phyloP scores from a whole-genome alignment of 2,329 filamentous ascomycete species.

The Calonectria hawksworthii region DNA sequence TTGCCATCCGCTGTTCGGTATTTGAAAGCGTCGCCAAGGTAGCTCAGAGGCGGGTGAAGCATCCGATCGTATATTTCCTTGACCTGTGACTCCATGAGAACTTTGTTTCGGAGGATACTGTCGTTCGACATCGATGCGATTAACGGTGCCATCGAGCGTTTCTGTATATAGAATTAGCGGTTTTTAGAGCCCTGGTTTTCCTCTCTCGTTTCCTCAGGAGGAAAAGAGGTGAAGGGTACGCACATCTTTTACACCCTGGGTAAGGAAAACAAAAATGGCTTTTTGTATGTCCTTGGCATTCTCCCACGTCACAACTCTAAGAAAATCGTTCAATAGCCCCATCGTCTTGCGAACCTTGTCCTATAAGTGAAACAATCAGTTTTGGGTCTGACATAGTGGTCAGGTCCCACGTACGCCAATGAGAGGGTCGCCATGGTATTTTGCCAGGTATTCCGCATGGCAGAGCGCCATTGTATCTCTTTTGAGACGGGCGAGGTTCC shows the following conservation, averaged over 20 bases:
- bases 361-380: not conserved
- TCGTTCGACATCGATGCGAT: not conserved
- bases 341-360: not conserved
- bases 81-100: constrained; percentile 15
- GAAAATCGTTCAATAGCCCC: not conserved
- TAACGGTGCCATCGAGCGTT: not conserved
- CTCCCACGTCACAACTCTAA: not conserved
- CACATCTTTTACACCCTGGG: not conserved
- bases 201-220: not conserved
- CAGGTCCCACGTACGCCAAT: not conserved
- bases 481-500: not conserved
- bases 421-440: not conserved
- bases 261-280: not conserved
- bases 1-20: constrained; percentile 48
- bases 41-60: constrained; percentile 40
- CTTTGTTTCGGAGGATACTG: not conserved
- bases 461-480: not conserved
- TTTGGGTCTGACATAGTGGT: no score
- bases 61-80: constrained; percentile 39
- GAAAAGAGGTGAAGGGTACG: not conserved
- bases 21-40: constrained; percentile 42
- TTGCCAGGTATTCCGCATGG: not conserved
- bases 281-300: not conserved
- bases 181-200: no score
- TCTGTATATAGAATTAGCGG: not conserved